These are phyloP conservation scores for Cruciata laevipes DNA, from an alignment of 257 asterid genomes.

Conservation along the genomic window DNA sequence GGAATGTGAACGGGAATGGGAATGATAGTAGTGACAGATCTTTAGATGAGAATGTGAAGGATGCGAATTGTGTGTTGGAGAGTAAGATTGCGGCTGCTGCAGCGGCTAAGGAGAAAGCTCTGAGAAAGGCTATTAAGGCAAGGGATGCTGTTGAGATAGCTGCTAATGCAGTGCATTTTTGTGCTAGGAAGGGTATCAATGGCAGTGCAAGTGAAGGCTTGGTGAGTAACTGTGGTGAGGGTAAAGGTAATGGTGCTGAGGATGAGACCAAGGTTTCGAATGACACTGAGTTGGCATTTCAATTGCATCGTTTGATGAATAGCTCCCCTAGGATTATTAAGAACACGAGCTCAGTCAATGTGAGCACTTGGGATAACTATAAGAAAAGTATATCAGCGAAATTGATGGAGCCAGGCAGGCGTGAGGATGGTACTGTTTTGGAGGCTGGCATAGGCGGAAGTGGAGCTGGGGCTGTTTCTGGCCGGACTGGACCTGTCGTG, in stretches of 20 bases:
- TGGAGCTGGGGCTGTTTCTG: constrained; percentile 14
- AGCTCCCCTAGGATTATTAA: constrained; percentile 44
- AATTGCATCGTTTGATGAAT: constrained; percentile 52
- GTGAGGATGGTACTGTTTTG: constrained; percentile 24
- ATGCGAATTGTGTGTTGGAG: constrained; percentile 24
- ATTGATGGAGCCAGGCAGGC: constrained; percentile 23
- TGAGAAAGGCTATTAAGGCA: constrained; percentile 26
- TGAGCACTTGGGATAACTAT: constrained; percentile 20
- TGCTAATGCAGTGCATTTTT: constrained; percentile 20
- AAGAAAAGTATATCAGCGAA: constrained; percentile 23
- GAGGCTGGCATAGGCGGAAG: constrained; percentile 4
- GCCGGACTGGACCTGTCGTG: constrained; percentile 15
- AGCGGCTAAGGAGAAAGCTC: constrained; percentile 26
- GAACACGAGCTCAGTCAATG: constrained; percentile 22
- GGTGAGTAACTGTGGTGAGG: constrained; percentile 5
- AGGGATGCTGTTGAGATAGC: constrained; percentile 25
- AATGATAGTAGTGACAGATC: constrained; percentile 6
- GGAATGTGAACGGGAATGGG: neutral
- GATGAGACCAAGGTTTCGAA: constrained; percentile 25
- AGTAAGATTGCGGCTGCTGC: constrained; percentile 30
- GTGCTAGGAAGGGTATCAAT: constrained; percentile 24
- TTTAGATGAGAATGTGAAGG: constrained; percentile 24
- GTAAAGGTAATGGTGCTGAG: constrained; percentile 7
- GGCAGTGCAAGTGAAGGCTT: constrained; percentile 21
- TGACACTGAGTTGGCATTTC: constrained; percentile 53